Evolutionary conservation across 2,329 filamentous ascomycete species (phyloP).

Genomic region (Fusarium tupiense): DNA sequence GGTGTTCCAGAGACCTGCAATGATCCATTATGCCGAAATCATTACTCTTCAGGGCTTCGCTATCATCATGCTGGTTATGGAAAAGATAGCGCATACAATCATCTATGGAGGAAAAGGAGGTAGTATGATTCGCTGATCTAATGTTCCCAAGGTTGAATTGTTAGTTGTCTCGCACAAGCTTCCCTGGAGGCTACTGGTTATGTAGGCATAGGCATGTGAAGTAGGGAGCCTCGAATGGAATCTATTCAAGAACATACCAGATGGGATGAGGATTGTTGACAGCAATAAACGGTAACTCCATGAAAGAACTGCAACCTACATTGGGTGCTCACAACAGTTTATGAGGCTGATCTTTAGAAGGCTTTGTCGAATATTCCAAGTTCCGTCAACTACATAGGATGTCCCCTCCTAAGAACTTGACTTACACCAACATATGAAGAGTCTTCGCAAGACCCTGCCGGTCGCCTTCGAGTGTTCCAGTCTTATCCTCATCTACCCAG

Average conservation of each 20-base stretch:
- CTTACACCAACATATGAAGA: background rate
- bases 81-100: accelerated
- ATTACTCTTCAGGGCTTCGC: background rate
- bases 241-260: background rate
- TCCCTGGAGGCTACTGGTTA: background rate
- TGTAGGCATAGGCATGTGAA: background rate
- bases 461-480: background rate
- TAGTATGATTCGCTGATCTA: background rate
- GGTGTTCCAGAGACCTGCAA: background rate
- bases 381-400: accelerated
- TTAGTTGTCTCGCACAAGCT: background rate
- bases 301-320: background rate
- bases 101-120: background rate
- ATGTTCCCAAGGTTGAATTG: background rate
- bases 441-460: background rate
- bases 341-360: background rate
- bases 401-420: accelerated
- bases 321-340: background rate
- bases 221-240: background rate
- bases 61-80: accelerated
- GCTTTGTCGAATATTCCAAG: background rate
- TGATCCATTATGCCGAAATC: background rate
- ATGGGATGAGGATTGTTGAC: accelerated
- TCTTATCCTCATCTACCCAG: background rate
- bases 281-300: accelerated